Evolutionary conservation across 192 early-diverging fungal genomes (phyloP), one percentile per base, ranked within the genome.

Genomic region (Dissophora ornata): DNA sequence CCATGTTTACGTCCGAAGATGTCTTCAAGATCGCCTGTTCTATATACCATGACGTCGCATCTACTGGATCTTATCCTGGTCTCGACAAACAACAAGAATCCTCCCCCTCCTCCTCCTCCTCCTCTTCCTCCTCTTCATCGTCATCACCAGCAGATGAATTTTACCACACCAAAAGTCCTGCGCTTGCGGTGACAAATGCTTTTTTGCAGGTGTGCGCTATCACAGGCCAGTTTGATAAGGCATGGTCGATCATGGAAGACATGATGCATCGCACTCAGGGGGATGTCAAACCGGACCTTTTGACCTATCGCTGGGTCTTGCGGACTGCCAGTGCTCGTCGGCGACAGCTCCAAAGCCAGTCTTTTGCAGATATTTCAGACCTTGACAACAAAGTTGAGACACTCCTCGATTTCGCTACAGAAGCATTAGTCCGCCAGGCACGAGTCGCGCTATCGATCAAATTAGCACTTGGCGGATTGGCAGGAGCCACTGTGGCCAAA

Each of bases 221-320:
- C 10, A 47, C 73, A 15, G 73, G 73, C 0, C 57, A 77, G 11
- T 77, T 77, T 61, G 59, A 77, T 10, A 22, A 57, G 10, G 64
- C 73, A 5, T 57, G 29, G 34, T 4, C 13, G 13, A 22, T 67
- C 18, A 9, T 77, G 19, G 13, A 67, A 21, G 73, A 62, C 4
- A 77, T 77, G 73, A 45, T 60, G 28, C 34, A 77, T n/a, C 36
- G 58, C 2, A 21, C 25, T 0, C 73, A 67, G 16, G 73, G 73
- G 0, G 65, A 61, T 44, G 26, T 77, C 33, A 77, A 77, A 38
- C 73, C 73, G 16, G 64, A 77, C 22, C 58, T 77, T 21, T n/a
- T 53, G 5, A 77, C 73, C 0, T 77, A 61, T 60, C 32, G 53
- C 22, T 34, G 52, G 29, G 73, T 77, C 0, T 46, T 77, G 18